Evolutionary conservation across 768 basidiomycete species (phyloP).

Genomic region (Lactifluus echinatus): DNA sequence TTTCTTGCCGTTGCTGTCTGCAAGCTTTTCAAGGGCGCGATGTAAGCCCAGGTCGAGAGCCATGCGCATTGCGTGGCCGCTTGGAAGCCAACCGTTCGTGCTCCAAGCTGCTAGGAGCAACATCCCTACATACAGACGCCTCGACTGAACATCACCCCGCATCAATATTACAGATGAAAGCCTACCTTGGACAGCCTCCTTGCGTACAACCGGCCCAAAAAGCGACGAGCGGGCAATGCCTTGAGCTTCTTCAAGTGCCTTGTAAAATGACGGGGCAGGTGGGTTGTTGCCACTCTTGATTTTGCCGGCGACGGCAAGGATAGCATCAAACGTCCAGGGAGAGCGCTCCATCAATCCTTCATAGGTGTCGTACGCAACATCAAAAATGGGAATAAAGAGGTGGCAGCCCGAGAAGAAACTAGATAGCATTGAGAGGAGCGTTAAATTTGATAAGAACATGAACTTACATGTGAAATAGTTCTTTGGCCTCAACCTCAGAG

Average conservation of each 20-base stretch:
- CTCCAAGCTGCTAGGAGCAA: slow-evolving; percentile 87
- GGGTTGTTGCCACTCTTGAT: slow-evolving; percentile 87
- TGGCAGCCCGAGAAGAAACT: slow-evolving; percentile 96
- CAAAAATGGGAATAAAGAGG: slow-evolving; percentile 93
- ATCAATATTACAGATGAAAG: not conserved
- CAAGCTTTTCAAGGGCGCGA: slow-evolving; percentile 85
- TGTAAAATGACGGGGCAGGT: slow-evolving; percentile 78
- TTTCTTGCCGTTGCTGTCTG: slow-evolving; percentile 58
- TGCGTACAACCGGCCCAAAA: slow-evolving; percentile 88
- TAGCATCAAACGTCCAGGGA: slow-evolving; percentile 93
- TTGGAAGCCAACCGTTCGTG: slow-evolving; percentile 90
- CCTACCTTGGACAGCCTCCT: slow-evolving; percentile 89
- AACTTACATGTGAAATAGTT: slow-evolving; percentile 82
- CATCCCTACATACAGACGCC: slow-evolving; percentile 51
- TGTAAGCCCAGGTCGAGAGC: slow-evolving; percentile 90
- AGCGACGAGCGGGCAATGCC: slow-evolving; percentile 90
- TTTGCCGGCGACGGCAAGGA: slow-evolving; percentile 86
- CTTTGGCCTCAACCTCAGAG: slow-evolving; percentile 75
- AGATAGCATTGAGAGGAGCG: slow-evolving; percentile 23
- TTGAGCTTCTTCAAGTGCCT: slow-evolving; percentile 89
- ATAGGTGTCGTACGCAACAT: slow-evolving; percentile 87
- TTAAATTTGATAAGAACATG: slow-evolving; percentile 1
- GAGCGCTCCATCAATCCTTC: slow-evolving; percentile 87
- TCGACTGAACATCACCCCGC: not conserved
- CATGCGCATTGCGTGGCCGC: slow-evolving; percentile 95